Conservation (phyloP, 23 red algal genomes). For the Porphyridium purpureum region DNA sequence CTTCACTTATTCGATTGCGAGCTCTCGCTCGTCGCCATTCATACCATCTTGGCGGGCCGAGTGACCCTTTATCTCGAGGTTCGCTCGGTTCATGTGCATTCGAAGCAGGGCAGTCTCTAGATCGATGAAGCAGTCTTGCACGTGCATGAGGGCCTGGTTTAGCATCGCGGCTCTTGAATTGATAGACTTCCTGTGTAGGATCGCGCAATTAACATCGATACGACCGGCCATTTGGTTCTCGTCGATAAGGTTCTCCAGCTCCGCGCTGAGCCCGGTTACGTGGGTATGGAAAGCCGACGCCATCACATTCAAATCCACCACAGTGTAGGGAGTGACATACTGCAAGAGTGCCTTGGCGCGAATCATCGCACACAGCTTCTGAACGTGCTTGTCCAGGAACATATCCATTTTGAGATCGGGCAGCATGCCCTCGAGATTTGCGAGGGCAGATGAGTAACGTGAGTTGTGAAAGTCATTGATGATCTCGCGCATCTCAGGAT, state of each 20-base stretch:
- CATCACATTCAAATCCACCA: constrained; percentile 46
- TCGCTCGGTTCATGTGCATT: neutral
- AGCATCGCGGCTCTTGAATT: neutral
- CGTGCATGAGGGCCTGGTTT: neutral
- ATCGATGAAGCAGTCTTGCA: neutral
- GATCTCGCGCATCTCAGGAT: constrained; percentile 64
- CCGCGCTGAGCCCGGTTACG: constrained; percentile 16
- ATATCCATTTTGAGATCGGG: constrained; percentile 54
- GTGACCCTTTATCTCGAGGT: too few relatives aligned
- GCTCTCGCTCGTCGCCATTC: too few relatives aligned
- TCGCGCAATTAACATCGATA: constrained; percentile 36
- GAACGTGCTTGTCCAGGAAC: constrained; percentile 44
- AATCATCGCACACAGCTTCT: constrained; percentile 34
- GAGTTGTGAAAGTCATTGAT: constrained; percentile 59
- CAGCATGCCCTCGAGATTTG: constrained; percentile 20
- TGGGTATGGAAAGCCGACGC: constrained; percentile 32
- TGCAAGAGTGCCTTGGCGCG: constrained; percentile 50
- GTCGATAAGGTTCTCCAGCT: constrained; percentile 56
- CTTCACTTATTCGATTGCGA: too few relatives aligned
- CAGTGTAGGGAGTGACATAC: constrained; percentile 53
- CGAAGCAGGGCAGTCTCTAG: neutral
- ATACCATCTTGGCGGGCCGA: too few relatives aligned
- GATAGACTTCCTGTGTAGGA: neutral
- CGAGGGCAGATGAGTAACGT: constrained; percentile 43
- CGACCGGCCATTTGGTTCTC: constrained; percentile 35